Base-by-base conservation (phyloP, 129 eudicot genomes). In the Deinandra increscens region DNA sequence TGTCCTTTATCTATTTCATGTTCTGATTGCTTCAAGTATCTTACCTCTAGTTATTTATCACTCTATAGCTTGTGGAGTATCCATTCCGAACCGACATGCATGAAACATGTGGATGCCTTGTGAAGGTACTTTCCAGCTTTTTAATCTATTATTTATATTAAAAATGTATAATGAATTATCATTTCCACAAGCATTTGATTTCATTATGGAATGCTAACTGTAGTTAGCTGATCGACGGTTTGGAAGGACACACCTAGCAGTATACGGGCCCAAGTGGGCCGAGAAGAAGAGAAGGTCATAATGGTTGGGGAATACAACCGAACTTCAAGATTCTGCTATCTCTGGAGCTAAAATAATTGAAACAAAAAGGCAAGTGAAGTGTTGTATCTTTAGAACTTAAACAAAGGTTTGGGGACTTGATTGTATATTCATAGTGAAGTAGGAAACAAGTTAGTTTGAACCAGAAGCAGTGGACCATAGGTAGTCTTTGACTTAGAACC, bases 211-310 rank as follows among this genome's bases (percentile, higher is more conserved):
- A 48, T 41, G 42, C n/a, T 29, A 56, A 64, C 15, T 81, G 82
- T 84, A 93, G 98, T 68, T 93, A 75, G 87, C 92, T 73, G 98
- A 93, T 85, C 79, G 97, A 22, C 85, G 95, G 26, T 93, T 93
- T 82, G 98, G 97, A 19, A 83, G 96, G 60, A 93, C 98, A 6
- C 83, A 93, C 76, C 77, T 92, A 67, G 96, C 96, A 74, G 85
- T 93, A 75, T 89, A 93, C 64, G 98, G 98, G 64, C 96, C 98
- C 64, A 76, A 68, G 63, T 93, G 98, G 98, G 95, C 97, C 23
- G 80, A 79, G 45, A 89, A 87, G 87, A 89, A 81, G 77, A 73
- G 69, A 74, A 75, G 73, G 55, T 69, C 79, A 22, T 86, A 72
- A 69, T 44, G 61, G 60, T 3, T 1, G 31, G 34, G 15, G 0